Percentiles rank a stretch among this genome's conserved stretches.
Evolutionary conservation across 768 basidiomycete species (phyloP).

Genomic region (Lactarius deliciosus): DNA sequence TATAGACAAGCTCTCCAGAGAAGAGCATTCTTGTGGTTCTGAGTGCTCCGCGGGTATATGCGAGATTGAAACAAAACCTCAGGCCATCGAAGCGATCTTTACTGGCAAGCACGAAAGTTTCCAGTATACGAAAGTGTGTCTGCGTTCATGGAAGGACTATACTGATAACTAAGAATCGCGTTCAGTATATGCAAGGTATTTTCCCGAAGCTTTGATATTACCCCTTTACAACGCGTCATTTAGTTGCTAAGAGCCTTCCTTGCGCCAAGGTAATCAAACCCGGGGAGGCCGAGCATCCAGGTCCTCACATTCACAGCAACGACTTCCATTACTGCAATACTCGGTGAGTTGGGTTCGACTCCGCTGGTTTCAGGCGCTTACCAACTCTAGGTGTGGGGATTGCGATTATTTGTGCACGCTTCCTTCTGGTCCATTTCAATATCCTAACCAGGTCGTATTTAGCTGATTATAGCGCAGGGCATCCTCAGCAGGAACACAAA

Average conservation of each 20-base stretch:
- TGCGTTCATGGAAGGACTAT: neutral
- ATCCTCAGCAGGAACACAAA: conserved; percentile 58
- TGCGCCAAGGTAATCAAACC: conserved; percentile 49
- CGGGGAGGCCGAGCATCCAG: conserved; percentile 43
- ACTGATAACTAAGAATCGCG: no score
- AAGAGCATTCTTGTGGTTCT: conserved; percentile 48
- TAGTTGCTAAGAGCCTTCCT: conserved; percentile 50
- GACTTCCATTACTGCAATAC: conserved; percentile 58
- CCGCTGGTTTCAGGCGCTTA: neutral
- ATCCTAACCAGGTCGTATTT: neutral
- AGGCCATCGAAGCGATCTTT: conserved; percentile 60
- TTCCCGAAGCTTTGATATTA: neutral
- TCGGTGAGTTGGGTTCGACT: conserved; percentile 34
- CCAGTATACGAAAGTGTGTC: conserved; percentile 60
- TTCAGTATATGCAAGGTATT: conserved; percentile 53
- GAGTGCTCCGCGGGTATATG: conserved; percentile 52
- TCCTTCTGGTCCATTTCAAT: conserved; percentile 40
- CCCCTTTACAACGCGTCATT: neutral
- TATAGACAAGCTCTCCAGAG: conserved; percentile 35
- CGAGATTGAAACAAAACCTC: conserved; percentile 56
- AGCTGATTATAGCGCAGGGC: conserved; percentile 39
- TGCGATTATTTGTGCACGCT: conserved; percentile 60
- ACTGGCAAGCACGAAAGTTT: conserved; percentile 57
- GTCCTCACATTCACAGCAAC: conserved; percentile 48
- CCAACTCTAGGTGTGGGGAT: conserved; percentile 43